Percentiles rank a stretch among this genome's conserved stretches.
Evolutionary conservation across 345 rosid genomes (phyloP).

Genomic region (Syzygium oleosum): DNA sequence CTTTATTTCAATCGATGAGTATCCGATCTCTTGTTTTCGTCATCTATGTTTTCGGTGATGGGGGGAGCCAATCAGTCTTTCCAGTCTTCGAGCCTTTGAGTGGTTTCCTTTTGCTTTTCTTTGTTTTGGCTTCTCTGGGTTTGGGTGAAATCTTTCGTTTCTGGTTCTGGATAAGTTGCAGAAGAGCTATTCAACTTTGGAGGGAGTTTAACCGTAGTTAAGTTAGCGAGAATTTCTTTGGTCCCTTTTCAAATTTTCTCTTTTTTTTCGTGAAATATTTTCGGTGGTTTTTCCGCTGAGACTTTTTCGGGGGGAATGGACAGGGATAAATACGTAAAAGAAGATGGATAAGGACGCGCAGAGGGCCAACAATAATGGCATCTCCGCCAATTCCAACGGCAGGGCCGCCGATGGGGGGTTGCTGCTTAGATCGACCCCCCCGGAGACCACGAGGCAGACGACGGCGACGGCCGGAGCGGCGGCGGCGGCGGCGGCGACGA

Average conservation of each 20-base stretch:
- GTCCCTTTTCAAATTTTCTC: not conserved
- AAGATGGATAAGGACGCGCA: slow-evolving; percentile 41
- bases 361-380: slow-evolving; percentile 13
- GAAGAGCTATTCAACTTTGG: not conserved
- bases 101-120: not conserved
- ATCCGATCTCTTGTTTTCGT: not conserved
- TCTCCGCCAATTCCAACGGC: slow-evolving; percentile 5
- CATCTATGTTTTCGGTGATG: not conserved
- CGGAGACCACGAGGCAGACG: slow-evolving; percentile 15
- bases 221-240: not conserved
- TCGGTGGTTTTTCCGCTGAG: not conserved
- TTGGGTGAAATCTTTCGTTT: not conserved
- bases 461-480: slow-evolving; percentile 7
- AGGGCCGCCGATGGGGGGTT: slow-evolving; percentile 16
- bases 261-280: not conserved
- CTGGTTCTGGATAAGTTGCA: not conserved
- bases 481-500: slow-evolving; percentile 4
- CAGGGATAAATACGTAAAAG: not conserved
- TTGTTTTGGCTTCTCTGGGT: not conserved
- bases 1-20: not conserved
- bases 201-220: not conserved
- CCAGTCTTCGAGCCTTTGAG: not conserved
- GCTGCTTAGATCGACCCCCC: slow-evolving; percentile 29
- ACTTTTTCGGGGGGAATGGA: not conserved
- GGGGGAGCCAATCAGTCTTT: not conserved